These are phyloP conservation scores for Casaregolazyma lundiana DNA, from an alignment of 1,139 yeast species.

Conservation along the genomic window DNA sequence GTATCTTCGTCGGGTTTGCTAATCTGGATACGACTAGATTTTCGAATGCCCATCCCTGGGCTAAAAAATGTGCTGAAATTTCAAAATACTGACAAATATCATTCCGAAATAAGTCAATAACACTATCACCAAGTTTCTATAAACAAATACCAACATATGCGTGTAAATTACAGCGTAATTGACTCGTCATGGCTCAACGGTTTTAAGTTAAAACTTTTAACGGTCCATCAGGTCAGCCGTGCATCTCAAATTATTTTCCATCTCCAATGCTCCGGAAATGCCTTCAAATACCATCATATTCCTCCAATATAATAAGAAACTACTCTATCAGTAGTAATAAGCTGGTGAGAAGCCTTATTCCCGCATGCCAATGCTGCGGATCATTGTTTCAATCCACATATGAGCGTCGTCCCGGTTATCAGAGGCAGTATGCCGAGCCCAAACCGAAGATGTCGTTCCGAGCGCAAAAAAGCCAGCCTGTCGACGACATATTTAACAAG, in stretches of 20 bases:
- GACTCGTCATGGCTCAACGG: too few relatives aligned
- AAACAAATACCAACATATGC: too few relatives aligned
- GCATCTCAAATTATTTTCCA: neutral
- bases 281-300: neutral
- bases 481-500: slow-evolving; percentile 15
- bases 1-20: too few relatives aligned
- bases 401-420: slow-evolving; percentile 42
- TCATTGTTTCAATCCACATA: slow-evolving; percentile 43
- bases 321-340: neutral
- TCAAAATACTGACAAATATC: too few relatives aligned
- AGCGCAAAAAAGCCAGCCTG: slow-evolving; percentile 9
- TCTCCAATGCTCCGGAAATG: neutral
- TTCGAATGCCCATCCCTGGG: too few relatives aligned
- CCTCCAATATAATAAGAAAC: neutral
- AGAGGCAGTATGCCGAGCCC: slow-evolving; percentile 11
- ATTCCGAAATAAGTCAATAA: too few relatives aligned
- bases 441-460: slow-evolving; percentile 10
- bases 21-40: too few relatives aligned
- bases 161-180: too few relatives aligned
- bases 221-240: too few relatives aligned
- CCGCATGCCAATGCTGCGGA: slow-evolving; percentile 45
- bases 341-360: slow-evolving; percentile 4
- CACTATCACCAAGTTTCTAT: too few relatives aligned
- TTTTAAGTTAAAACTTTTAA: too few relatives aligned
- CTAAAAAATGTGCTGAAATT: too few relatives aligned